Conservation (phyloP, 306 rosid genomes). For the Pueraria montana region DNA sequence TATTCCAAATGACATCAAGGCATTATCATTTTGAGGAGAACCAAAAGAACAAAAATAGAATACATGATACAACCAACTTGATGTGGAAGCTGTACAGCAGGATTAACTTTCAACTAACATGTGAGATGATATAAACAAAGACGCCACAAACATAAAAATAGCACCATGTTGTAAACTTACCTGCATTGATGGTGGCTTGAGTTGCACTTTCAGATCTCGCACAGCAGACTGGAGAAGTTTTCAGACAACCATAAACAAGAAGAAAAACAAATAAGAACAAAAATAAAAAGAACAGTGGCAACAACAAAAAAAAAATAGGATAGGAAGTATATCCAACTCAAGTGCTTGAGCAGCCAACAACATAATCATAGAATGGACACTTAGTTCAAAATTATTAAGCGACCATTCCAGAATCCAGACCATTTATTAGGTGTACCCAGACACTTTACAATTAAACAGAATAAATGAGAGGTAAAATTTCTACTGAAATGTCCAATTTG, state of each 20-base stretch:
- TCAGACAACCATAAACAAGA: constrained; percentile 30
- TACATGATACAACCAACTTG: constrained; percentile 16
- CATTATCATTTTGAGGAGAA: constrained; percentile 17
- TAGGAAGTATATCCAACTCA: background rate
- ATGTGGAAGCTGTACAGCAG: background rate
- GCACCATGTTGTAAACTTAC: constrained; percentile 47
- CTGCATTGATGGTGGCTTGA: constrained; percentile 97
- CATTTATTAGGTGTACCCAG: background rate
- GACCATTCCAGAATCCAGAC: background rate
- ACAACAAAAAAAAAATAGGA: constrained; percentile 8
- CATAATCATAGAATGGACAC: constrained; percentile 25
- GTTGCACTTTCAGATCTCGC: constrained; percentile 88
- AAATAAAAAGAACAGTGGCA: background rate
- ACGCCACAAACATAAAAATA: background rate
- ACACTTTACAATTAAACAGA: constrained; percentile 1
- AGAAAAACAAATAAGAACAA: constrained; percentile 6
- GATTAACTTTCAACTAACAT: background rate
- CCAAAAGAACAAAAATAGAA: constrained; percentile 30
- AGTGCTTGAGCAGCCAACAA: constrained; percentile 32
- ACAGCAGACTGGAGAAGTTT: constrained; percentile 76
- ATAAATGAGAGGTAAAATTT: constrained; percentile 3
- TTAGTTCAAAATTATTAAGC: background rate
- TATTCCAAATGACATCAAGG: constrained; percentile 31
- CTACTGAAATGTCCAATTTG: background rate
- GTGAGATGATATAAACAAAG: constrained; percentile 18